Base-by-base conservation (phyloP, 2,329 filamentous ascomycete genomes). In the Magnaporthiopsis poae region DNA sequence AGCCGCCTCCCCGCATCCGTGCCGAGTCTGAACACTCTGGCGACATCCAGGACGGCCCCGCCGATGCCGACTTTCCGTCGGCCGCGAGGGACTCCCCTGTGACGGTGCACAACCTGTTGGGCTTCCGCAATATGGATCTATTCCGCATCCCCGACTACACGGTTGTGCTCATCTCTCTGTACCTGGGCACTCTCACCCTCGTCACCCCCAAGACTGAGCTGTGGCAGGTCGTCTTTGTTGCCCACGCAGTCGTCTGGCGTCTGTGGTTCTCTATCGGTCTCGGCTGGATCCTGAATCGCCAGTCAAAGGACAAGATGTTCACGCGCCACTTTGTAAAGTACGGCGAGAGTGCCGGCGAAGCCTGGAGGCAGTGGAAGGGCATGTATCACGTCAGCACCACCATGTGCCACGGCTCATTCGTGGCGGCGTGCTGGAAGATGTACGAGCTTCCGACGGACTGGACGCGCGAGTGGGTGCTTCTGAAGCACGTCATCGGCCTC, bases 321-420 rank as follows among this genome's bases (percentile, higher is more conserved):
- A 98, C 94, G 21, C 88, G 95, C 33, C 95, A 99, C 80, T 99
- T 98, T 75, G 86, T 99, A 78, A 99, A 99, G 77, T 97, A 90
- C 73, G 95, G 95, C 69, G 95, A 98, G 76, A 92, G 86, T 68
- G 88, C 88, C 3, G 89, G 90, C 68, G 95, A 98, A 77, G 94
- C 94, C 4, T 99, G 95, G 95, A 88, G 90, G 67, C 94, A 99
- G 76, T 99, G 95, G 95, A 98, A 97, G 78, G 92, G 90, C 39
- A 87, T 96, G 73, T 97, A 97, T 73, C 92, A 99, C 75, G 82
- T 98, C 71, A 96, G 91, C 77, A 93, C 94, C 85, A 87, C 88
- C 67, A 88, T 97, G 86, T 94, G 90, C 77, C 94, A 96, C 73
- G 84, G 89, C 27, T 94, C 91, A 67, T 96, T 97, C 76, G 83